Evolutionary conservation across 768 basidiomycete species (phyloP), one percentile per base, ranked within the genome.

Genomic region (Sarcomyxa edulis): DNA sequence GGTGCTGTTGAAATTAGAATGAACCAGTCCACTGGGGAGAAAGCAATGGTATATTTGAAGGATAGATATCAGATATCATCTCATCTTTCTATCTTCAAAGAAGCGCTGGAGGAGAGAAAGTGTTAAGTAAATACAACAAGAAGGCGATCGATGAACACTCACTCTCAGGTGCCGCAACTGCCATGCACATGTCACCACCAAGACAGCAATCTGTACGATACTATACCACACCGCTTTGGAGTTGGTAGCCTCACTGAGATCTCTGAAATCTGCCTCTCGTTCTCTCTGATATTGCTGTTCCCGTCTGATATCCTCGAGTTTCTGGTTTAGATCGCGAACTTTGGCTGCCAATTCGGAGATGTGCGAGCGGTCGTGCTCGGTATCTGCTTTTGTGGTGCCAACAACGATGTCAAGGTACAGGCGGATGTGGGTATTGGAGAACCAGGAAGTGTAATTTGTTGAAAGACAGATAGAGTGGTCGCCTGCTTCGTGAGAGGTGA

Each of bases 271-370:
- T 8, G 87, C 71, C 62, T 99, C 96, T 48, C 96, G 71, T 64
- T 99, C 95, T 29, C 96, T 74, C 67, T 98, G 95, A 56, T 97
- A 99, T 61, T 94, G 89, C 64, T 99, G 96, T 62, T 98, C 96
- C 18, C 92, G 71, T 32, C 91, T 74, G 39, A 98, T 85, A 51
- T 95, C 92, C 59, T 88, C 89, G 34, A 99, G 70, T 60, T 92
- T 95, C 53, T 81, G 74, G 63, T 98, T 99, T 45, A 99, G 69
- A 52, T 98, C 96, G 19, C 90, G 81, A 39, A 99, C 72, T 61
- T 90, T 91, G 33, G 72, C 55, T 0, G 89, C 84, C 24, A 94
- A 66, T 50, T 87, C 82, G 3, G 82, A 84, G 19, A 94, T 78
- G 58, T 94, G 92, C 7, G 74, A 77, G 20, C 90, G 75, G 64